These are phyloP conservation scores for Amanita molliuscula DNA, from an alignment of 768 basidiomycete species.

Conservation along the genomic window DNA sequence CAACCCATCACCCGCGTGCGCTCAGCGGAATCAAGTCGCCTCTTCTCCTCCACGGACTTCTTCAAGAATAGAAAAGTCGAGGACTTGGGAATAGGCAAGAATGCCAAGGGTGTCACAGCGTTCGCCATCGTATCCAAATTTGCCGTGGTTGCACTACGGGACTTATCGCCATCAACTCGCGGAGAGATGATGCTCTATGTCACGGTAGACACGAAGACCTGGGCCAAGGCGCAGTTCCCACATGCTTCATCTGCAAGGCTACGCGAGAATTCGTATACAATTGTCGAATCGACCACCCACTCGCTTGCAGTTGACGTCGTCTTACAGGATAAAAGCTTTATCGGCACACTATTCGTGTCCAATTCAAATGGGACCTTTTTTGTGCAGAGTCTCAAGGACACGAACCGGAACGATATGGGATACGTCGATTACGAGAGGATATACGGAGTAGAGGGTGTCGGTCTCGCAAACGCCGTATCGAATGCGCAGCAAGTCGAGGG, in stretches of 20 bases:
- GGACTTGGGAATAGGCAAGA: conserved; percentile 78
- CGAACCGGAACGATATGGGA: conserved; percentile 81
- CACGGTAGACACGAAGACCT: conserved; percentile 68
- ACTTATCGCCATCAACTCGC: conserved; percentile 37
- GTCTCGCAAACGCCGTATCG: conserved; percentile 77
- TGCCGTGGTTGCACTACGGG: conserved; percentile 83
- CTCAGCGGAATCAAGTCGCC: conserved; percentile 49
- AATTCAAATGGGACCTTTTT: conserved; percentile 97
- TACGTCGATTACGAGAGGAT: conserved; percentile 91
- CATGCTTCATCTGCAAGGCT: conserved; percentile 74
- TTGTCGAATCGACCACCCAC: conserved; percentile 89
- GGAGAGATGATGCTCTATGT: conserved; percentile 85
- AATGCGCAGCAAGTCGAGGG: conserved; percentile 81
- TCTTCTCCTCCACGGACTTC: conserved; percentile 82
- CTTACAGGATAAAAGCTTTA: conserved; percentile 46
- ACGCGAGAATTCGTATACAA: conserved; percentile 89
- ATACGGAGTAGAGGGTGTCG: conserved; percentile 83
- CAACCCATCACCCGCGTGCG: conserved; percentile 32
- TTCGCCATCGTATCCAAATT: conserved; percentile 91
- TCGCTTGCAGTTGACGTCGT: conserved; percentile 94
- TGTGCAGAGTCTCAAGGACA: conserved; percentile 82
- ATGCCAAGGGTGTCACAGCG: conserved; percentile 82
- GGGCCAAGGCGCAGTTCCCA: conserved; percentile 89
- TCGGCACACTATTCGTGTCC: conserved; percentile 91
- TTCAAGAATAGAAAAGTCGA: conserved; percentile 64